Percentiles rank a stretch among this genome's conserved stretches.
These are phyloP conservation scores for Auriscalpium orientale DNA, from an alignment of 768 basidiomycete genomes.

Conservation along the genomic window DNA sequence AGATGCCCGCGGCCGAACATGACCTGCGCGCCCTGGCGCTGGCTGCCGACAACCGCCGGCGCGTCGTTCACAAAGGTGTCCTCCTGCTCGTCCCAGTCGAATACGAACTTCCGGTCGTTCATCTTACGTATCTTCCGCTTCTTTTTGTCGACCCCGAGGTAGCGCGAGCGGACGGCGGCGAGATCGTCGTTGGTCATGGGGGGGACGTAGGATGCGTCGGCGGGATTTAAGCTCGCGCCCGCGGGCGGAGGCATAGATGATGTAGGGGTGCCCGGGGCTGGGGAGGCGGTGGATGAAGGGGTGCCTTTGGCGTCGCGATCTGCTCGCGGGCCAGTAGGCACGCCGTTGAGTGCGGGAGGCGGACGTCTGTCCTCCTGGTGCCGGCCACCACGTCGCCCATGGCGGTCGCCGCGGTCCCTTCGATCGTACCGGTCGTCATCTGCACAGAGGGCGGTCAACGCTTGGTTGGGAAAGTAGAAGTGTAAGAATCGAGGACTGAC, in stretches of 20 bases:
- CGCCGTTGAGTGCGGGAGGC: constrained; percentile 47
- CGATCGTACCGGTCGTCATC: constrained; percentile 32
- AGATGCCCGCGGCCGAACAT: constrained; percentile 84
- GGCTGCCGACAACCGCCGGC: constrained; percentile 60
- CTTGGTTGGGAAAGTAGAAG: background rate
- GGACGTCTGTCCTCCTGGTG: constrained; percentile 19
- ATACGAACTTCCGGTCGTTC: constrained; percentile 96
- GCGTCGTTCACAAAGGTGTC: constrained; percentile 83
- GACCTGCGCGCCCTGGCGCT: constrained; percentile 75
- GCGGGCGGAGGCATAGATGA: constrained; percentile 44
- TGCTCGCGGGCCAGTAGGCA: constrained; percentile 82
- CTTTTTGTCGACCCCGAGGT: constrained; percentile 91
- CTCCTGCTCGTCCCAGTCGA: constrained; percentile 97
- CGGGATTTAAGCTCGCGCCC: background rate
- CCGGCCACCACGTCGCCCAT: constrained; percentile 29
- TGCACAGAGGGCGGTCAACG: constrained; percentile 12
- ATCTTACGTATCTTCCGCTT: constrained; percentile 92
- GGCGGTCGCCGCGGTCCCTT: constrained; percentile 14
- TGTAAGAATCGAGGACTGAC: constrained; percentile 22
- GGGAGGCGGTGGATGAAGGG: constrained; percentile 18
- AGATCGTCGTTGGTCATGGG: constrained; percentile 80
- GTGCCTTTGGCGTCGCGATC: constrained; percentile 41
- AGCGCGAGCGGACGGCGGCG: constrained; percentile 79
- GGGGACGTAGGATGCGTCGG: constrained; percentile 33
- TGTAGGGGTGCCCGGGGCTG: constrained; percentile 23